Conservation (phyloP, 306 rosid genomes). For the Prunus armeniaca region DNA sequence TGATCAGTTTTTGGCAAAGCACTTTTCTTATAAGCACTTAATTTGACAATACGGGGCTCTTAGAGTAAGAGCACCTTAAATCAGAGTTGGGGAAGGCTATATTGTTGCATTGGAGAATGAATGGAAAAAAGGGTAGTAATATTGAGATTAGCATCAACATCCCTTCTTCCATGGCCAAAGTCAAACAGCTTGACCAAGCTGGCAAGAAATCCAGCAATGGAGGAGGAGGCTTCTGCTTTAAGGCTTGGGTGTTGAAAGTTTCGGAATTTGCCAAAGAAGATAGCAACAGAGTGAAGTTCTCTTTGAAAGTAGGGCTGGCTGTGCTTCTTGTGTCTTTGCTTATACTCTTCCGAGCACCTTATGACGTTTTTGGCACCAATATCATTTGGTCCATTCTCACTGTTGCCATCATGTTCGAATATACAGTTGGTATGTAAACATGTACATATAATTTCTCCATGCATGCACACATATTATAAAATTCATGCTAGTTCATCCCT, state of each 20-base stretch:
- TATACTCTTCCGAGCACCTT: conserved; percentile 57
- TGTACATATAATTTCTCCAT: neutral
- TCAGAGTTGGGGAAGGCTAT: neutral
- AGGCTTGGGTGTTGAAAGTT: conserved; percentile 32
- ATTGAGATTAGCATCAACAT: conserved; percentile 48
- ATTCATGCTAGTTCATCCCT: neutral
- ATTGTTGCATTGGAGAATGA: conserved; percentile 42
- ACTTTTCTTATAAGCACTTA: neutral
- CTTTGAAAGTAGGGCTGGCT: conserved; percentile 70
- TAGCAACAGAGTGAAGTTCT: conserved; percentile 45
- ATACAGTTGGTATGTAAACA: conserved; percentile 60
- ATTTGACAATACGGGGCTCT: neutral
- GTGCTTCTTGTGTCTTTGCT: conserved; percentile 65
- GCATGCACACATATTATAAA: neutral
- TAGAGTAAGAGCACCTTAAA: neutral
- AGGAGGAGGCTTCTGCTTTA: conserved; percentile 11
- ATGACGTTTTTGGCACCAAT: conserved; percentile 53
- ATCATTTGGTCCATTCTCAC: conserved; percentile 82
- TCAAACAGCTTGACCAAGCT: neutral
- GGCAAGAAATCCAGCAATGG: conserved; percentile 17
- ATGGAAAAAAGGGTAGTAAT: conserved; percentile 40
- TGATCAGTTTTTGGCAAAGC: neutral
- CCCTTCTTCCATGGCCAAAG: conserved; percentile 23
- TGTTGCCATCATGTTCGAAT: conserved; percentile 70
- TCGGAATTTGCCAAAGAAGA: conserved; percentile 60